These are phyloP conservation scores for Pleurotus eryngii DNA, from an alignment of 768 basidiomycete genomes.

Conservation along the genomic window DNA sequence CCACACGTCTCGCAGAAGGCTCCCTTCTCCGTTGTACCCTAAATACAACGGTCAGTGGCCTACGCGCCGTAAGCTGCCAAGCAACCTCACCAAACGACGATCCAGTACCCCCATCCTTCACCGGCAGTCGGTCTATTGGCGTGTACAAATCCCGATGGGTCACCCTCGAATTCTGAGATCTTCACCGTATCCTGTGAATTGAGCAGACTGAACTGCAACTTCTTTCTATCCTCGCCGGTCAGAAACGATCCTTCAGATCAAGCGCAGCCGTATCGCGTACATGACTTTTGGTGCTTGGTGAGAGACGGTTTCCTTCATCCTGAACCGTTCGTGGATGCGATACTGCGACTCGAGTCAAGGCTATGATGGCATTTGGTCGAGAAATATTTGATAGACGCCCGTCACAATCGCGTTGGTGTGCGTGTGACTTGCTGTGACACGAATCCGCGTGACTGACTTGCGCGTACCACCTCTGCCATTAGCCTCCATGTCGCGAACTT, in stretches of 20 bases:
- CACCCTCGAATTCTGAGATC: constrained; percentile 94
- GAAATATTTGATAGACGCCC: background rate
- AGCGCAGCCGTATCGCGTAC: constrained; percentile 34
- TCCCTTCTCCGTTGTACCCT: constrained; percentile 95
- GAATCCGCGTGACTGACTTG: constrained; percentile 45
- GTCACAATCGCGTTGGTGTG: constrained; percentile 4
- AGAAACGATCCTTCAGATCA: constrained; percentile 1
- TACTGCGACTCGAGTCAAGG: background rate
- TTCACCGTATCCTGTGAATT: constrained; percentile 94
- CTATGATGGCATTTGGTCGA: too few species aligned
- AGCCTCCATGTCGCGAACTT: constrained; percentile 83
- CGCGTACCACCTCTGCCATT: constrained; percentile 40
- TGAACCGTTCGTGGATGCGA: background rate
- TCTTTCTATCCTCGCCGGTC: constrained; percentile 57
- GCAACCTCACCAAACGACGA: constrained; percentile 67
- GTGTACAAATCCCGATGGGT: constrained; percentile 92
- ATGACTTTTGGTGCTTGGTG: constrained; percentile 82
- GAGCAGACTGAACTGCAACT: constrained; percentile 92
- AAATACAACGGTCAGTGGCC: background rate
- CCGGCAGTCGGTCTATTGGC: constrained; percentile 75
- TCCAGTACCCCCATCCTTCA: constrained; percentile 90
- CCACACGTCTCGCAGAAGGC: constrained; percentile 95
- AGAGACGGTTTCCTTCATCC: constrained; percentile 81
- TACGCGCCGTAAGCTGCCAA: background rate
- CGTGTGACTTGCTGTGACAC: constrained; percentile 22